These are phyloP conservation scores for Geosmithia putterillii DNA, from an alignment of 2,329 filamentous ascomycete genomes.

Conservation along the genomic window DNA sequence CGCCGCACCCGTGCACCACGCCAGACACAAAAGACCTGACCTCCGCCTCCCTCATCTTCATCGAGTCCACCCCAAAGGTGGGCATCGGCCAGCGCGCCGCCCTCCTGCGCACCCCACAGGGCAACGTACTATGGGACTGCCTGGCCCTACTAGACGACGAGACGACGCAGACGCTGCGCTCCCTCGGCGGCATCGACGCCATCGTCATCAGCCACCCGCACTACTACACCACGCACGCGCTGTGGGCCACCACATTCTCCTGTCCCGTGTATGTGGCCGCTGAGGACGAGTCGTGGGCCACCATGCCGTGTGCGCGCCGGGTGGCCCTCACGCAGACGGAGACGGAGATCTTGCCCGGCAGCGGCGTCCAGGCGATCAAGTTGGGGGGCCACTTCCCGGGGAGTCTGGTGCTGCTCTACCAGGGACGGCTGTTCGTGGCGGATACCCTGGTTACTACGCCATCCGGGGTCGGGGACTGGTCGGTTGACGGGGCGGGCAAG, in stretches of 20 bases:
- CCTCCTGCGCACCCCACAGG: conserved; percentile 49
- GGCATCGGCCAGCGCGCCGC: conserved; percentile 67
- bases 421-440: conserved; percentile 54
- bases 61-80: conserved; percentile 43
- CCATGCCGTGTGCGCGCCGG: conserved; percentile 27
- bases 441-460: conserved; percentile 68
- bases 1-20: conserved; percentile 29
- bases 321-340: conserved; percentile 30
- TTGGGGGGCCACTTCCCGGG: conserved; percentile 73
- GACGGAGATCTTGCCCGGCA: conserved; percentile 22
- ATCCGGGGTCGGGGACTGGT: conserved; percentile 33
- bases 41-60: conserved; percentile 31
- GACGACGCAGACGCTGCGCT: conserved; percentile 45
- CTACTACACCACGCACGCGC: conserved; percentile 65
- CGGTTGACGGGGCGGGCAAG: conserved; percentile 22
- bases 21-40: too few species aligned
- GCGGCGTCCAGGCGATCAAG: conserved; percentile 51
- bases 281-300: conserved; percentile 53
- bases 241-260: conserved; percentile 57
- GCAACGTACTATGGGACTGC: conserved; percentile 74
- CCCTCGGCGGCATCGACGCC: conserved; percentile 52
- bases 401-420: conserved; percentile 53
- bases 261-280: conserved; percentile 58
- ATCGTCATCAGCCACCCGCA: conserved; percentile 75
- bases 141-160: conserved; percentile 55